A percentile compares a stretch with the other conserved stretches of the same genome.
Evolutionary conservation across 306 rosid species (phyloP).

Genomic region (Sicyos baderoa): DNA sequence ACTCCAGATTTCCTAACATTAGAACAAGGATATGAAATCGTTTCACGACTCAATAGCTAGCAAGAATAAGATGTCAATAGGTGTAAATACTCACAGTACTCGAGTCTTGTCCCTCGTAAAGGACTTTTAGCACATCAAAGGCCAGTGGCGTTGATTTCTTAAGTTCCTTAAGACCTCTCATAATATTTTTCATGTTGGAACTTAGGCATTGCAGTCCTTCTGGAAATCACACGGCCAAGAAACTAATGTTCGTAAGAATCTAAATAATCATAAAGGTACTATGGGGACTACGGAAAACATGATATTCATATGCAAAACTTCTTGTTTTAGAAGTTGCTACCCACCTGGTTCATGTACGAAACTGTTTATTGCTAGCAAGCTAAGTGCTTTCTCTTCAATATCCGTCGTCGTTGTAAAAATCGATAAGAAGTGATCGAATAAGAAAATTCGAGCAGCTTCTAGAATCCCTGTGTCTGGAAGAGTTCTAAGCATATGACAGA

Average conservation of each 20-base stretch:
- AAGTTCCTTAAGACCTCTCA: slow-evolving; percentile 67
- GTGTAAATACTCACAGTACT: slow-evolving; percentile 49
- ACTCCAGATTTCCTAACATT: slow-evolving; percentile 62
- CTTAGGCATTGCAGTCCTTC: slow-evolving; percentile 57
- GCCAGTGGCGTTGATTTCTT: slow-evolving; percentile 70
- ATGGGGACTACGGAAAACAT: background rate
- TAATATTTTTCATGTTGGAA: slow-evolving; percentile 47
- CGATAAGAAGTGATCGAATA: slow-evolving; percentile 59
- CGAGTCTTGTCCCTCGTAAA: slow-evolving; percentile 52
- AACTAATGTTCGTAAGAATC: background rate
- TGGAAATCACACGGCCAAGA: slow-evolving; percentile 38
- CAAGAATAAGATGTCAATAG: background rate
- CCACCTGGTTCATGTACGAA: slow-evolving; percentile 68
- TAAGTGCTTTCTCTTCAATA: slow-evolving; percentile 63
- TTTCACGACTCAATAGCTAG: background rate
- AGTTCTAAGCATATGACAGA: slow-evolving; percentile 51
- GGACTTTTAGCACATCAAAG: slow-evolving; percentile 53
- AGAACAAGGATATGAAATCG: slow-evolving; percentile 19
- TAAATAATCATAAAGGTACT: background rate
- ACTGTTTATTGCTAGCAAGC: slow-evolving; percentile 65
- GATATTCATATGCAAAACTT: background rate
- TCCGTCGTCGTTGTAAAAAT: slow-evolving; percentile 56
- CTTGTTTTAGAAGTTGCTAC: slow-evolving; percentile 17
- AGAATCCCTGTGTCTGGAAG: slow-evolving; percentile 85
- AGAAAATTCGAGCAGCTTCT: slow-evolving; percentile 66